These are phyloP conservation scores for Xylaria venustula DNA, from an alignment of 495 filamentous ascomycete species.

Conservation along the genomic window DNA sequence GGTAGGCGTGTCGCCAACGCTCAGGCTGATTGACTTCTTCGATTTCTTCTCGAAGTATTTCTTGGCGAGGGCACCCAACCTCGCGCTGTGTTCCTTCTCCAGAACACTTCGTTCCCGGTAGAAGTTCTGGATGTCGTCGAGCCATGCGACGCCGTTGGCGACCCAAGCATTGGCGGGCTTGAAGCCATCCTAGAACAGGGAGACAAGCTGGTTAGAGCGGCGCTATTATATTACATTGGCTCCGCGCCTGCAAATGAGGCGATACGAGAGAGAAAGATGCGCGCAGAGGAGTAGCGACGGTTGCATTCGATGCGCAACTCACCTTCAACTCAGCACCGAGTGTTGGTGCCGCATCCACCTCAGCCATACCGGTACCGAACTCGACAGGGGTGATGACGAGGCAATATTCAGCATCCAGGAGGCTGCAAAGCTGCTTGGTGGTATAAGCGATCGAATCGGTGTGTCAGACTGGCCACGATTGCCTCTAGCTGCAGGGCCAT, in stretches of 20 bases:
- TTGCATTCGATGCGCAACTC: conserved; percentile 17
- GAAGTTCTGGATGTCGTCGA: conserved; percentile 95
- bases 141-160: conserved; percentile 82
- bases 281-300: background rate
- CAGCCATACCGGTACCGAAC: conserved; percentile 67
- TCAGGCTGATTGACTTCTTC: conserved; percentile 82
- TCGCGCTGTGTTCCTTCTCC: conserved; percentile 93
- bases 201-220: conserved; percentile 19
- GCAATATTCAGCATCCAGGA: conserved; percentile 20
- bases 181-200: conserved; percentile 73
- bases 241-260: background rate
- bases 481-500: conserved; percentile 26
- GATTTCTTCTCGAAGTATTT: conserved; percentile 97
- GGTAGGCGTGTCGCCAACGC: conserved; percentile 88
- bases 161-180: conserved; percentile 94
- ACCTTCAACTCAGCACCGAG: conserved; percentile 94
- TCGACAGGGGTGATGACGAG: conserved; percentile 9
- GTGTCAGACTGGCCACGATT: conserved; percentile 10
- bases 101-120: conserved; percentile 91
- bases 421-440: background rate
- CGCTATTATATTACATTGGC: background rate
- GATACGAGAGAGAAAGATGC: background rate
- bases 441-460: conserved; percentile 8
- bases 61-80: conserved; percentile 81
- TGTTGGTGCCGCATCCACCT: conserved; percentile 69